Percentiles rank a stretch among this genome's conserved stretches.
Evolutionary conservation across 768 basidiomycete genomes (phyloP).

Genomic region (Pleurotus cornucopiae): DNA sequence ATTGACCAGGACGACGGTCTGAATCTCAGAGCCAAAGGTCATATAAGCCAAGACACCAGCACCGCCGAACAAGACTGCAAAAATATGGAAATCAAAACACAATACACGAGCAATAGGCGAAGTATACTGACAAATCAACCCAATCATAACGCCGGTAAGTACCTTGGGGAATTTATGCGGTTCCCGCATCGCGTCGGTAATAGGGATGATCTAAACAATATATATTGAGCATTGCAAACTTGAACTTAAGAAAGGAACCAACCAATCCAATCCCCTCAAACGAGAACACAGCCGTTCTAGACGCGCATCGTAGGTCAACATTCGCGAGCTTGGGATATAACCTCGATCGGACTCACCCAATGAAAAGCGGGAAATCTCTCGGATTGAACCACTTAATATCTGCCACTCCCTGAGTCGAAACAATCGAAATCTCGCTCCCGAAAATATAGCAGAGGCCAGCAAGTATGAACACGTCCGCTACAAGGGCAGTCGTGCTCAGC

Average conservation of each 20-base stretch:
- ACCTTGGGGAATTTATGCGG: slow-evolving; percentile 89
- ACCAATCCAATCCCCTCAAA: slow-evolving; percentile 97
- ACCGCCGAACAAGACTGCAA: slow-evolving; percentile 76
- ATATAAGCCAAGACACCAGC: slow-evolving; percentile 84
- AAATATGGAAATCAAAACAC: slow-evolving; percentile 4
- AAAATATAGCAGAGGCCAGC: slow-evolving; percentile 85
- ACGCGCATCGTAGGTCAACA: background rate
- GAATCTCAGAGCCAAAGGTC: slow-evolving; percentile 81
- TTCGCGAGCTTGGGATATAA: too few relatives aligned
- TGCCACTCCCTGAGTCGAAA: slow-evolving; percentile 67
- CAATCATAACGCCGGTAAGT: slow-evolving; percentile 89
- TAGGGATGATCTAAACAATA: slow-evolving; percentile 71
- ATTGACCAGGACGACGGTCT: slow-evolving; percentile 95
- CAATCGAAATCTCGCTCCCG: slow-evolving; percentile 72
- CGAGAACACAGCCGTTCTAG: slow-evolving; percentile 88
- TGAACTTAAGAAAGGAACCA: slow-evolving; percentile 19
- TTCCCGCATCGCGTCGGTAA: slow-evolving; percentile 95
- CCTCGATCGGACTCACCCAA: slow-evolving; percentile 57
- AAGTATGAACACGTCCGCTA: slow-evolving; percentile 95
- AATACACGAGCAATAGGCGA: background rate
- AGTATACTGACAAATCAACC: slow-evolving; percentile 56
- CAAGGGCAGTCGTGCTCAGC: slow-evolving; percentile 83
- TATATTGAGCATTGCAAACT: slow-evolving; percentile 1
- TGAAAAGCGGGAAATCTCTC: slow-evolving; percentile 85
- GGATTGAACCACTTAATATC: slow-evolving; percentile 85